Evolutionary conservation across 352 stramenopile genomes (phyloP).

Genomic region (Phytophthora sp.): DNA sequence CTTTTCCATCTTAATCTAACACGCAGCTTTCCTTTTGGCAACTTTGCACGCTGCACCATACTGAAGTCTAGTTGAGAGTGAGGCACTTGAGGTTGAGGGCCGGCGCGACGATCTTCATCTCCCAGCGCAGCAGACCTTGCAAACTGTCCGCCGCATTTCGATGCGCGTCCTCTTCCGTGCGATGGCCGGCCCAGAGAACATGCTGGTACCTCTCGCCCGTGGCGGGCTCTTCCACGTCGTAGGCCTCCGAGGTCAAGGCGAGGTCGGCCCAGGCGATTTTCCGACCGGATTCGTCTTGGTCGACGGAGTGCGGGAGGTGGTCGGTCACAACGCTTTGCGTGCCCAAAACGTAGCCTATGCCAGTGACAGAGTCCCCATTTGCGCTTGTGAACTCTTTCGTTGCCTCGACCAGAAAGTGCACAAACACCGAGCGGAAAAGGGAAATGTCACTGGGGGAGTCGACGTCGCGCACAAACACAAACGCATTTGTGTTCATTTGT

Average conservation of each 20-base stretch:
- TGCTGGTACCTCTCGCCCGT: constrained; percentile 28
- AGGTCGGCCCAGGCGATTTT: constrained; percentile 12
- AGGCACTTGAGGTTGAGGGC: constrained; percentile 11
- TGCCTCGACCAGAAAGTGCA: constrained; percentile 41
- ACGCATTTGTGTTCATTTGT: constrained; percentile 28
- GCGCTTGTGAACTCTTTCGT: not conserved
- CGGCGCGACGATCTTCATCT: constrained; percentile 35
- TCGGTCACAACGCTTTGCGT: constrained; percentile 34
- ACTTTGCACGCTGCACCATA: not conserved
- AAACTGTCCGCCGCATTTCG: constrained; percentile 43
- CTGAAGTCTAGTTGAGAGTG: not conserved
- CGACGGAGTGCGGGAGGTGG: not conserved
- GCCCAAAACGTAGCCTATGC: constrained; percentile 36
- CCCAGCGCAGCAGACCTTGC: constrained; percentile 36
- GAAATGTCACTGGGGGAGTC: constrained; percentile 24
- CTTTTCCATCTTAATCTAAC: not conserved
- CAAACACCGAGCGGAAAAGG: constrained; percentile 40
- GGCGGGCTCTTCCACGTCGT: constrained; percentile 18
- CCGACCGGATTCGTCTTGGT: constrained; percentile 1
- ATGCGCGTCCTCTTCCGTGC: constrained; percentile 31
- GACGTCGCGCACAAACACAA: constrained; percentile 41
- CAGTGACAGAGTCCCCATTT: not conserved
- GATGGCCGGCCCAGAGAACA: constrained; percentile 37
- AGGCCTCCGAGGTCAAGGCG: constrained; percentile 37
- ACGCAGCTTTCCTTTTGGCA: not conserved